Conservation (phyloP, 1,284 basidiomycete genomes). For the Cryptococcus sp. region DNA sequence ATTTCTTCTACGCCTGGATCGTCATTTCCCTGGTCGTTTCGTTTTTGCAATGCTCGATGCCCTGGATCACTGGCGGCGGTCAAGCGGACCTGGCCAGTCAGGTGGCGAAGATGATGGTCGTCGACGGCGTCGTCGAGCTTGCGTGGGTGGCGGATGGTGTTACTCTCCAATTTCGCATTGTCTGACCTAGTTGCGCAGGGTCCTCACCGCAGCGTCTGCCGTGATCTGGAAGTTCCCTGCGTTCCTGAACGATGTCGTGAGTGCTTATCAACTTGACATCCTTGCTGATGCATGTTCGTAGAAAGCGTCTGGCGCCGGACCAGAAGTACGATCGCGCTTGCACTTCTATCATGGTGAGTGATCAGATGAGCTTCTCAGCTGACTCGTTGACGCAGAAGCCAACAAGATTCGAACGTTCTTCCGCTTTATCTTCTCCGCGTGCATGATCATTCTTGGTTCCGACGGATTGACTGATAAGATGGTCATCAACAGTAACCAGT, state of each 20-base stretch:
- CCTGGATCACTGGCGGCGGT: constrained; percentile 23
- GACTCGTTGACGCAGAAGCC: constrained; percentile 17
- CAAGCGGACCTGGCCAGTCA: constrained; percentile 14
- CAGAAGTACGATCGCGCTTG: constrained; percentile 36
- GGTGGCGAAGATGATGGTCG: constrained; percentile 19
- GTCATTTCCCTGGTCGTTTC: constrained; percentile 20
- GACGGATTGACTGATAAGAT: constrained; percentile 28
- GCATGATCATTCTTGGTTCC: constrained; percentile 26
- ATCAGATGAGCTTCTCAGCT: not conserved
- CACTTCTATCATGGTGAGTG: constrained; percentile 38
- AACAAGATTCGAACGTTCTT: constrained; percentile 42
- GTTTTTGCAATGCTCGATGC: constrained; percentile 13
- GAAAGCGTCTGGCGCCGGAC: constrained; percentile 39
- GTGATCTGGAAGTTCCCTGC: constrained; percentile 33
- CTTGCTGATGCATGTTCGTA: constrained; percentile 7
- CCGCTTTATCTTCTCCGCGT: constrained; percentile 25
- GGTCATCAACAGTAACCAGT: constrained; percentile 22
- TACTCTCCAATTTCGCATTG: not conserved
- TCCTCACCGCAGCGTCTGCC: constrained; percentile 23
- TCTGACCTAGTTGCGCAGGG: constrained; percentile 15
- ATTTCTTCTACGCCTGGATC: constrained; percentile 39
- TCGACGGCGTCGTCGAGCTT: constrained; percentile 27
- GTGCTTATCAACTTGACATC: not conserved
- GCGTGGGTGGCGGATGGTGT: constrained; percentile 17
- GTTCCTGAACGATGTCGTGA: constrained; percentile 35